A percentile compares a stretch with the other conserved stretches of the same genome.
Evolutionary conservation across 2,329 filamentous ascomycete genomes (phyloP).

Genomic region (Anthostomella pinea): DNA sequence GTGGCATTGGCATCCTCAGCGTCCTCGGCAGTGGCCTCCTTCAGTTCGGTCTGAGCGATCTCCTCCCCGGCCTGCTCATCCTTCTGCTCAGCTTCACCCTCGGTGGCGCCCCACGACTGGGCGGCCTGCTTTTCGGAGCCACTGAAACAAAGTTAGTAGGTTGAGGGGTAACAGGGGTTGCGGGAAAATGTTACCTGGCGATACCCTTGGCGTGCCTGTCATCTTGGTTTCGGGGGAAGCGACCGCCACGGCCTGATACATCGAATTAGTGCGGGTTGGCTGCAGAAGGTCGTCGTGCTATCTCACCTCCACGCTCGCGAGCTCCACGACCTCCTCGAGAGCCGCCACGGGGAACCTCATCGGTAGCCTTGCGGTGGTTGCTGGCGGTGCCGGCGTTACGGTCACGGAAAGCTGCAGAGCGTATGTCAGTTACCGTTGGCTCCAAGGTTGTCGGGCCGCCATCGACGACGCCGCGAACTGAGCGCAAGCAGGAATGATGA

Average conservation of each 20-base stretch:
- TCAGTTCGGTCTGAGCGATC: constrained; percentile 82
- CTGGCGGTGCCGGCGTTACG: constrained; percentile 74
- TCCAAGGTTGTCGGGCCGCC: no score
- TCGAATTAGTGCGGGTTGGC: constrained; percentile 13
- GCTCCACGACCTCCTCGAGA: constrained; percentile 63
- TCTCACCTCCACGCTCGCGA: constrained; percentile 58
- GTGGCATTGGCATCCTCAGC: constrained; percentile 37
- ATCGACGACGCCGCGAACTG: no score
- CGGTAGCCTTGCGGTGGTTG: constrained; percentile 79
- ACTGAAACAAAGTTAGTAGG: constrained; percentile 38
- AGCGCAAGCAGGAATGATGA: no score
- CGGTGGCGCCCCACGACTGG: constrained; percentile 83
- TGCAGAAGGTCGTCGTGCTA: background rate
- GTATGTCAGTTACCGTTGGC: no score
- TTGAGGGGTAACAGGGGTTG: background rate
- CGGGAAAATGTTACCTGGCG: constrained; percentile 41
- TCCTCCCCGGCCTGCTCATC: constrained; percentile 90
- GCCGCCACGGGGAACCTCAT: constrained; percentile 58
- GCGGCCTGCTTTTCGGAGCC: constrained; percentile 84
- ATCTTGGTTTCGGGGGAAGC: constrained; percentile 51
- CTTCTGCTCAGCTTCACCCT: constrained; percentile 79
- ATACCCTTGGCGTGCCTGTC: constrained; percentile 53
- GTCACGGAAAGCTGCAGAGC: constrained; percentile 89
- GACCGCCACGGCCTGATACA: constrained; percentile 50
- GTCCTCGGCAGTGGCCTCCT: constrained; percentile 58